A percentile compares a stretch with the other conserved stretches of the same genome.
phyloP scores from a whole-genome alignment of 768 basidiomycete genomes.

The Lactarius hengduanensis region DNA sequence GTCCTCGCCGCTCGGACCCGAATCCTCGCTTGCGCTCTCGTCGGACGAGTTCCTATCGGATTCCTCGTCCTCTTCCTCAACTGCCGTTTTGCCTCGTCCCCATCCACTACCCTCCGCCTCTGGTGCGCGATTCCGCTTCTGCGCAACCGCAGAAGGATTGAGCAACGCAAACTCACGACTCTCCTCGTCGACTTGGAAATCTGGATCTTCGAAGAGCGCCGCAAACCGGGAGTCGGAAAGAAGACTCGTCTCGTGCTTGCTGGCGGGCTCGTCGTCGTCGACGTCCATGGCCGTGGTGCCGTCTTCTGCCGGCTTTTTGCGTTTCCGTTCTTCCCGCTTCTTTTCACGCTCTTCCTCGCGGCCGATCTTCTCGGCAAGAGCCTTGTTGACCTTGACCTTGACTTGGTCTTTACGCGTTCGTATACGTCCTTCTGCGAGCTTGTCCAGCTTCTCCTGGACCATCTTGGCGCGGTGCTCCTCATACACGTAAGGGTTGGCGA shows the following conservation, averaged over 20 bases:
- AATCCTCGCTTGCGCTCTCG: slow-evolving; percentile 30
- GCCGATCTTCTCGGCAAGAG: slow-evolving; percentile 81
- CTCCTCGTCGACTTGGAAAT: slow-evolving; percentile 87
- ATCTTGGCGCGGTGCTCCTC: slow-evolving; percentile 90
- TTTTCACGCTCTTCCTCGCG: slow-evolving; percentile 60
- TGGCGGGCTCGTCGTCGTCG: slow-evolving; percentile 35
- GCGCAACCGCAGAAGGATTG: slow-evolving; percentile 80
- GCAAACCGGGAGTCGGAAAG: slow-evolving; percentile 88
- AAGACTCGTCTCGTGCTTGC: slow-evolving; percentile 45
- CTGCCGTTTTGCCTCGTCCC: slow-evolving; percentile 31
- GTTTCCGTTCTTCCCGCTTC: slow-evolving; percentile 54
- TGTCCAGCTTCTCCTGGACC: slow-evolving; percentile 86
- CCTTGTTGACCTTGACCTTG: slow-evolving; percentile 78
- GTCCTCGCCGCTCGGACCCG: not conserved
- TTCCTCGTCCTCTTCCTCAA: slow-evolving; percentile 67
- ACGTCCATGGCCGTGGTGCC: slow-evolving; percentile 40
- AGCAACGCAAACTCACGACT: slow-evolving; percentile 88
- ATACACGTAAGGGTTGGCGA: slow-evolving; percentile 95
- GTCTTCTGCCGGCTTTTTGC: slow-evolving; percentile 41
- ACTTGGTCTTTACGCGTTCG: slow-evolving; percentile 66
- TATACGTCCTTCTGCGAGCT: slow-evolving; percentile 91
- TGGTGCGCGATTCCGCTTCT: slow-evolving; percentile 36
- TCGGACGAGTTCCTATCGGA: slow-evolving; percentile 62
- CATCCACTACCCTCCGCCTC: slow-evolving; percentile 23
- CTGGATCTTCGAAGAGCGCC: slow-evolving; percentile 86